Percentiles rank a stretch among this genome's conserved stretches.
Conservation (phyloP, 140 eudicot genomes). For the Erigeron philadelphicus region DNA sequence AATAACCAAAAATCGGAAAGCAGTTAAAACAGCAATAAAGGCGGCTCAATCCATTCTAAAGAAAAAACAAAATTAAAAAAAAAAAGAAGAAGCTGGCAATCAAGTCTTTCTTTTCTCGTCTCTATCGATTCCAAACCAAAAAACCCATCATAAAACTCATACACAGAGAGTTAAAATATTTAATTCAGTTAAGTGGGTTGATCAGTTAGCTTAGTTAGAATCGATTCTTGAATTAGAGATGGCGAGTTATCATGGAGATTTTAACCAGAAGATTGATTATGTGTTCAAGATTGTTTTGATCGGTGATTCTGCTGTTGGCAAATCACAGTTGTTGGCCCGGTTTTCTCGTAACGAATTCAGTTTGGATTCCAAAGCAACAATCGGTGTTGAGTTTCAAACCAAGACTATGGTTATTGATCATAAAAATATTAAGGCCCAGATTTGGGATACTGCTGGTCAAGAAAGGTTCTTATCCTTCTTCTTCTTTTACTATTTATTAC, state of each 20-base stretch:
- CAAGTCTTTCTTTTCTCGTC: too few species aligned
- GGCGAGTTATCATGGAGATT: constrained; percentile 57
- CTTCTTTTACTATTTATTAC: not conserved
- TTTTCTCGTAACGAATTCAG: constrained; percentile 67
- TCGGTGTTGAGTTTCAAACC: constrained; percentile 77
- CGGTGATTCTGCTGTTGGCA: constrained; percentile 84
- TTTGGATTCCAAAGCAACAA: constrained; percentile 75
- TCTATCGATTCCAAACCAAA: not conserved
- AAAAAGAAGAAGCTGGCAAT: too few species aligned
- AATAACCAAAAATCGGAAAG: too few species aligned
- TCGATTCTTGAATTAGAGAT: constrained; percentile 25
- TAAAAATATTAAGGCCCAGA: constrained; percentile 77
- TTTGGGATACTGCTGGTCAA: constrained; percentile 93
- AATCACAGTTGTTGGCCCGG: constrained; percentile 69
- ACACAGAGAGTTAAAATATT: not conserved
- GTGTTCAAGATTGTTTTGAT: constrained; percentile 79
- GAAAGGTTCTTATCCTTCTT: constrained; percentile 42
- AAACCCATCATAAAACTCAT: constrained; percentile 15
- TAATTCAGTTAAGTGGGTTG: too few species aligned
- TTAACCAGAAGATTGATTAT: constrained; percentile 59
- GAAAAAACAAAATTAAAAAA: too few species aligned
- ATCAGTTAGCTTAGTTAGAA: not conserved
- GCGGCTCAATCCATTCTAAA: too few species aligned
- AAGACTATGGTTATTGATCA: constrained; percentile 57
- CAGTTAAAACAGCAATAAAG: too few species aligned